Evolutionary conservation across 164 flowering plant genomes (phyloP).

Genomic region (Houttuynia cordata): DNA sequence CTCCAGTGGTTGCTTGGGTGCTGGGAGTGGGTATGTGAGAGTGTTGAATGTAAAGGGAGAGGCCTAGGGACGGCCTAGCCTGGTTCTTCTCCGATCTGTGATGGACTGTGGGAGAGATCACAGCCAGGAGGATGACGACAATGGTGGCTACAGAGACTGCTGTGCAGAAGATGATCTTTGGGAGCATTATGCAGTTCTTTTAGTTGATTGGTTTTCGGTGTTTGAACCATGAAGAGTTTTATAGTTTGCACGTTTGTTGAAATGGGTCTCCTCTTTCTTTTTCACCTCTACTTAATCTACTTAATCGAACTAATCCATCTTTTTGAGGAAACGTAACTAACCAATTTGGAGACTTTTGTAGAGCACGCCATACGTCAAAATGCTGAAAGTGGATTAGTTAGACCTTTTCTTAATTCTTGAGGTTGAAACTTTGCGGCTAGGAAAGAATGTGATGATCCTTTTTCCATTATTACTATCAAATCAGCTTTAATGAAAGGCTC

Average conservation of each 20-base stretch:
- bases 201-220: neutral
- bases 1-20: slow-evolving; percentile 5
- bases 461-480: too few species aligned
- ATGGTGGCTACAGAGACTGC: slow-evolving; percentile 43
- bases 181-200: slow-evolving; percentile 18
- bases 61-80: slow-evolving; percentile 23
- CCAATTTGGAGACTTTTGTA: neutral
- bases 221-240: neutral
- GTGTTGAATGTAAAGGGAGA: slow-evolving; percentile 71
- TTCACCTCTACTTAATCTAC: slow-evolving; percentile 3
- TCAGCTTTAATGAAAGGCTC: too few species aligned
- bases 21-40: slow-evolving; percentile 17
- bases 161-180: slow-evolving; percentile 53
- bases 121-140: slow-evolving; percentile 52
- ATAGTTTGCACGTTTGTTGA: slow-evolving; percentile 1
- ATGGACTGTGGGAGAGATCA: slow-evolving; percentile 46
- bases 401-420: too few species aligned
- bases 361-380: neutral
- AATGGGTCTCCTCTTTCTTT: neutral
- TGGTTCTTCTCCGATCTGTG: slow-evolving; percentile 14
- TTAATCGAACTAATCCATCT: slow-evolving; percentile 4
- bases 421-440: too few species aligned
- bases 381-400: neutral
- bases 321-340: neutral
- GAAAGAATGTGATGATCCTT: too few species aligned